A percentile compares a stretch with the other conserved stretches of the same genome.
These are phyloP conservation scores for Camellia lanceoleosa DNA, from an alignment of 148 eudicot species.

Conservation along the genomic window DNA sequence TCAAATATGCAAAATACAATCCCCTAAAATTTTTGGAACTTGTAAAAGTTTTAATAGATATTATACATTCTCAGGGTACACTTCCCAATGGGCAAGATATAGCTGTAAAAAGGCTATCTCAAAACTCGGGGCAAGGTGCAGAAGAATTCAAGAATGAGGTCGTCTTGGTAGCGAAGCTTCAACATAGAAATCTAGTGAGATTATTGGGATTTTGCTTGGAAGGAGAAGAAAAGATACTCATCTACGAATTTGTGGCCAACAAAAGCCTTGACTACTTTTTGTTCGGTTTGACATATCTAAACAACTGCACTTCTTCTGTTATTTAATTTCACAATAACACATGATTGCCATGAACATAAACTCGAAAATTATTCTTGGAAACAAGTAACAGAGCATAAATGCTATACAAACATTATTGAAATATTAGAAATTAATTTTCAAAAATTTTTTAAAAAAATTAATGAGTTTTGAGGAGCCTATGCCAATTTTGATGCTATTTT, in stretches of 20 bases:
- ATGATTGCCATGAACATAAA: too few relatives aligned
- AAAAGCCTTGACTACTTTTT: constrained; percentile 33
- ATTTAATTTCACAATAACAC: background rate
- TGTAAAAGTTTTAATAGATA: background rate
- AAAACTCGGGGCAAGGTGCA: constrained; percentile 36
- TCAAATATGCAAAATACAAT: background rate
- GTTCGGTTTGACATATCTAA: constrained; percentile 18
- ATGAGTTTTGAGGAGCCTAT: too few relatives aligned
- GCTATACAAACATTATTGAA: too few relatives aligned
- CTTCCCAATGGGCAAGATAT: constrained; percentile 36
- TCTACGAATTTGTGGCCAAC: constrained; percentile 45
- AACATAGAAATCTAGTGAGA: constrained; percentile 40
- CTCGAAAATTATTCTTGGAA: too few relatives aligned
- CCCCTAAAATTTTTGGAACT: background rate
- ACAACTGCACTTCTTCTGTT: background rate
- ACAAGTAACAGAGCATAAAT: too few relatives aligned
- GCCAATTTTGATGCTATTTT: too few relatives aligned
- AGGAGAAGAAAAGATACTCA: constrained; percentile 34
- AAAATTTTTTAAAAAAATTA: too few relatives aligned
- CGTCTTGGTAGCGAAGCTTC: constrained; percentile 40
- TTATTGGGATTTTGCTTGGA: constrained; percentile 41
- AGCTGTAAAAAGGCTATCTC: constrained; percentile 45
- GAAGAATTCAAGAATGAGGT: constrained; percentile 41
- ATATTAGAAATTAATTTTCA: too few relatives aligned
- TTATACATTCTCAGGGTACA: constrained; percentile 30